A percentile compares a stretch with the other conserved stretches of the same genome.
Evolutionary conservation across 176 grass and related monocot genomes (phyloP).

Genomic region (Phragmites australis): DNA sequence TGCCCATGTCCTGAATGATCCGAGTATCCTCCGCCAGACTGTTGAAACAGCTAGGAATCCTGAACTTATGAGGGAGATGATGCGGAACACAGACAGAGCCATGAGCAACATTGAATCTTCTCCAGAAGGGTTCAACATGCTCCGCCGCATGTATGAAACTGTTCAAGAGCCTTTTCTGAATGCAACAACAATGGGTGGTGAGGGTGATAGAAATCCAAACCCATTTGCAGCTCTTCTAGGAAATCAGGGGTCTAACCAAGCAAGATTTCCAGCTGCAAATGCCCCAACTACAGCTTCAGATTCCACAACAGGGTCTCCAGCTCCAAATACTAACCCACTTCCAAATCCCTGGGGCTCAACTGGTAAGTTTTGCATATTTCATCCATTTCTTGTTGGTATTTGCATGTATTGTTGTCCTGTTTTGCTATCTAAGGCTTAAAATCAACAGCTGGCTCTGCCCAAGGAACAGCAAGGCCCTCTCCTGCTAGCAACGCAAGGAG

Average conservation of each 20-base stretch:
- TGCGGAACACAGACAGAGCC: constrained; percentile 97
- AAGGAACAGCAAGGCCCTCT: constrained; percentile 53
- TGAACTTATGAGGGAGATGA: constrained; percentile 99
- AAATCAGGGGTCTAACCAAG: constrained; percentile 68
- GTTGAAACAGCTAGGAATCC: constrained; percentile 90
- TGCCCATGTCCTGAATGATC: constrained; percentile 97
- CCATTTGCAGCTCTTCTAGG: constrained; percentile 86
- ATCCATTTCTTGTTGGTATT: constrained; percentile 1
- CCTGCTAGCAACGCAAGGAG: constrained; percentile 51
- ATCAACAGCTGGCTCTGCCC: constrained; percentile 59
- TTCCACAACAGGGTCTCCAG: constrained; percentile 62
- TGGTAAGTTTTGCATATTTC: constrained; percentile 51
- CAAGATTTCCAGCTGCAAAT: constrained; percentile 43
- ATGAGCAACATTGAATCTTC: constrained; percentile 99
- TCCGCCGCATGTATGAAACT: constrained; percentile 98
- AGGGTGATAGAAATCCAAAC: constrained; percentile 64
- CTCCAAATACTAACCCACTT: constrained; percentile 89
- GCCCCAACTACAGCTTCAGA: constrained; percentile 52
- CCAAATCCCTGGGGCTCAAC: constrained; percentile 87
- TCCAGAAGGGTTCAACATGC: constrained; percentile 98
- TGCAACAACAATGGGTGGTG: constrained; percentile 83
- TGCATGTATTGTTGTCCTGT: constrained; percentile 1
- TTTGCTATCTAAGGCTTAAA: constrained; percentile 32
- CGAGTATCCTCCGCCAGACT: constrained; percentile 85
- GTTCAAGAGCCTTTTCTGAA: constrained; percentile 98